Conservation (phyloP, 345 rosid genomes). For the Eutrema heterophyllum region DNA sequence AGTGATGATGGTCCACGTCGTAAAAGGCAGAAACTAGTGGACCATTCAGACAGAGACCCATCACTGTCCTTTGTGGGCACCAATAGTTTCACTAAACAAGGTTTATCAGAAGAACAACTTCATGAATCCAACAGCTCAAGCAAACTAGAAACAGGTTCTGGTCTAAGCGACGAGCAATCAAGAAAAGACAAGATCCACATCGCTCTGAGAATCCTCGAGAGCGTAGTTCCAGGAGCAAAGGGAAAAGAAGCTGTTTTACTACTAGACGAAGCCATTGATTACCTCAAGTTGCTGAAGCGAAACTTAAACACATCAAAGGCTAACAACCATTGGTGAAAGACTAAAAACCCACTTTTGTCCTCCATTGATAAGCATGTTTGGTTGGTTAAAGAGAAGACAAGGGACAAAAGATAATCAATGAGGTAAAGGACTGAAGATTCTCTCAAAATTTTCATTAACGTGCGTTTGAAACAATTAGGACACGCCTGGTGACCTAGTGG, state of each 20-base stretch:
- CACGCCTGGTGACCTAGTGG: conserved; percentile 38
- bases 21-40: conserved; percentile 54
- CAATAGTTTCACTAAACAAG: conserved; percentile 32
- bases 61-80: conserved; percentile 36
- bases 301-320: conserved; percentile 40
- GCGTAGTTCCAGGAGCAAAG: conserved; percentile 53
- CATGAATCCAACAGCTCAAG: conserved; percentile 41
- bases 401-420: conserved; percentile 27
- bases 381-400: conserved; percentile 36
- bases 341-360: background rate
- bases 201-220: conserved; percentile 48
- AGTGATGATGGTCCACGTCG: conserved; percentile 42
- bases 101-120: conserved; percentile 28
- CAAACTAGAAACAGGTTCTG: conserved; percentile 33
- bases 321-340: conserved; percentile 20
- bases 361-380: conserved; percentile 16
- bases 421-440: conserved; percentile 25
- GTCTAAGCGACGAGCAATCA: conserved; percentile 32
- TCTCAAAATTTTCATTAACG: conserved; percentile 16
- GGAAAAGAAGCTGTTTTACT: conserved; percentile 57
- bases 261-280: conserved; percentile 66
- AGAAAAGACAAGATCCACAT: conserved; percentile 37
- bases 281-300: conserved; percentile 55
- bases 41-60: conserved; percentile 27
- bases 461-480: conserved; percentile 33